A percentile compares a stretch with the other conserved stretches of the same genome.
phyloP scores from a whole-genome alignment of 2,329 filamentous ascomycete genomes.

The Colletotrichum limetticola region DNA sequence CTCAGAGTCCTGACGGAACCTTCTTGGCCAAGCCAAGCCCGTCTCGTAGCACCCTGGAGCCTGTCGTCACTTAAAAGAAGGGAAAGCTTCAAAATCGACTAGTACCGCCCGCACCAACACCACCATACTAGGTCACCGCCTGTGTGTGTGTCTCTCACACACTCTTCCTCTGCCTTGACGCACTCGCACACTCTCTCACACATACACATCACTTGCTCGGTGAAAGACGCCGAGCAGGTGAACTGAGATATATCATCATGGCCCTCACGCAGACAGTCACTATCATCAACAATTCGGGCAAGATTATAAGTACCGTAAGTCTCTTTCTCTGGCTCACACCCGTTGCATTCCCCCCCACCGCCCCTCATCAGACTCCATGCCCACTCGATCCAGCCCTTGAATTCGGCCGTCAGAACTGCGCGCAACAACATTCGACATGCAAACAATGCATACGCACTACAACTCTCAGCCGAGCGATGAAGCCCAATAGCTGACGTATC shows the following conservation, averaged over 20 bases:
- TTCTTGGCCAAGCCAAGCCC: background rate
- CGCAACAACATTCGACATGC: conserved; percentile 10
- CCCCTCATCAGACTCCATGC: conserved; percentile 25
- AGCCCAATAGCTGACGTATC: conserved; percentile 27
- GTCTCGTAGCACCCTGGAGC: background rate
- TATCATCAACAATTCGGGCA: conserved; percentile 90
- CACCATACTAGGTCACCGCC: conserved; percentile 29
- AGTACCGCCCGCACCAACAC: conserved; percentile 9
- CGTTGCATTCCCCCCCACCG: conserved; percentile 24
- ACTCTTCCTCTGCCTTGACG: background rate
- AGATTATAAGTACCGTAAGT: conserved; percentile 87
- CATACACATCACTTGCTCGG: background rate
- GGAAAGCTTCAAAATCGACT: conserved; percentile 23
- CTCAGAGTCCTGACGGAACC: background rate
- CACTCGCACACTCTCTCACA: background rate
- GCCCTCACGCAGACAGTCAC: conserved; percentile 78
- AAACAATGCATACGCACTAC: conserved; percentile 19
- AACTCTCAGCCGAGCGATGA: conserved; percentile 1
- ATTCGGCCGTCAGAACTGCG: conserved; percentile 2
- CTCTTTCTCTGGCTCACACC: conserved; percentile 14
- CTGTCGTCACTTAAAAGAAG: conserved; percentile 30
- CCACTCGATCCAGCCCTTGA: conserved; percentile 1
- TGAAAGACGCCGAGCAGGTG: conserved; percentile 2
- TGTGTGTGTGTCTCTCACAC: conserved; percentile 23
- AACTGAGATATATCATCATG: conserved; percentile 43